A percentile compares a stretch with the other conserved stretches of the same genome.
Evolutionary conservation across 169 alveolate genomes (phyloP).

Genomic region (Cryptosporidium muris): DNA sequence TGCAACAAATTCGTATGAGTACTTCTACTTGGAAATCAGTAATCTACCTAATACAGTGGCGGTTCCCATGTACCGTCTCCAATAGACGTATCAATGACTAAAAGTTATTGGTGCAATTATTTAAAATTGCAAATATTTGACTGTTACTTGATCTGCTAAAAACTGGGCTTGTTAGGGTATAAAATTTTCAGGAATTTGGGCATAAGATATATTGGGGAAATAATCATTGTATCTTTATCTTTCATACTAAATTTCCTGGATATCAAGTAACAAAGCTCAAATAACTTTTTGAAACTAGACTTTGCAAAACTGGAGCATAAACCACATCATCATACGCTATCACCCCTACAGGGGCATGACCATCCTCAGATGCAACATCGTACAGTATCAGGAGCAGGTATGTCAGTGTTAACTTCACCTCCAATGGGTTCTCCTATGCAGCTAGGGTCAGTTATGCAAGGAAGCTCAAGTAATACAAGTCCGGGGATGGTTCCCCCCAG

Average conservation of each 20-base stretch:
- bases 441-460: slow-evolving; percentile 43
- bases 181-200: background rate
- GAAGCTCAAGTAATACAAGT: slow-evolving; percentile 12
- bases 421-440: slow-evolving; percentile 43
- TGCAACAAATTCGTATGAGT: too few species aligned
- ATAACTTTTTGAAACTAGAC: background rate
- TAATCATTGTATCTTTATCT: too few species aligned
- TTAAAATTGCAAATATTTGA: background rate
- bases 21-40: too few species aligned
- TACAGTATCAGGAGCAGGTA: slow-evolving; percentile 34
- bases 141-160: slow-evolving; percentile 35
- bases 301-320: slow-evolving; percentile 28
- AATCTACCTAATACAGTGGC: background rate
- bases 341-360: slow-evolving; percentile 65
- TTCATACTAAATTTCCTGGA: too few species aligned
- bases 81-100: slow-evolving; percentile 67
- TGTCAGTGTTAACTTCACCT: slow-evolving; percentile 53
- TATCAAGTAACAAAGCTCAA: too few species aligned
- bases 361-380: slow-evolving; percentile 61
- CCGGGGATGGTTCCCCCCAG: slow-evolving; percentile 44
- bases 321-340: slow-evolving; percentile 7
- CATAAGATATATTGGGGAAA: background rate
- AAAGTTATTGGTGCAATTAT: slow-evolving; percentile 16
- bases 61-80: slow-evolving; percentile 57
- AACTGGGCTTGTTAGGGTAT: background rate